phyloP scores from a whole-genome alignment of 2,329 filamentous ascomycete species.

The Xylogone sp. region DNA sequence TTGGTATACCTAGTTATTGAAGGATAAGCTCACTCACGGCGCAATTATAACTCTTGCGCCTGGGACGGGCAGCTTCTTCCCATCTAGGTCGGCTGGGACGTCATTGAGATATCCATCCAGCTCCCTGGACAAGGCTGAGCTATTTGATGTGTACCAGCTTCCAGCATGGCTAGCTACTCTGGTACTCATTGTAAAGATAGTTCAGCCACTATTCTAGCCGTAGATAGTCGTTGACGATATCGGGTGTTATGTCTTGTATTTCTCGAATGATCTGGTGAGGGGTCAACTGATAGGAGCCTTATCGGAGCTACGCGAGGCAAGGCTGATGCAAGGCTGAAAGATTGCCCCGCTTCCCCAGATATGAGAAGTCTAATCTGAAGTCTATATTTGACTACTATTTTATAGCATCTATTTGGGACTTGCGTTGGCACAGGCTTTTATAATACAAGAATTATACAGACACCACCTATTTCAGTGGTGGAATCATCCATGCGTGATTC shows the following conservation, averaged over 20 bases:
- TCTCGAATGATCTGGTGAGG: background rate
- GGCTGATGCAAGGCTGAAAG: background rate
- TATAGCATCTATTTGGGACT: no score
- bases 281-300: background rate
- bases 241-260: background rate
- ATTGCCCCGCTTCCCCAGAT: background rate
- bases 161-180: slow-evolving; percentile 73
- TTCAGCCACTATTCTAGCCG: background rate
- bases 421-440: no score
- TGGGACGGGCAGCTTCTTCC: slow-evolving; percentile 58
- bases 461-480: background rate
- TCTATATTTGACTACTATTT: background rate
- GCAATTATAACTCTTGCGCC: slow-evolving; percentile 85
- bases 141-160: slow-evolving; percentile 75
- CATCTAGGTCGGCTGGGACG: slow-evolving; percentile 65
- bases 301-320: background rate
- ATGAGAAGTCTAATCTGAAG: background rate
- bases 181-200: slow-evolving; percentile 25
- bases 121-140: slow-evolving; percentile 56
- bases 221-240: background rate
- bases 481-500: background rate
- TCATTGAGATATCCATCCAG: slow-evolving; percentile 71
- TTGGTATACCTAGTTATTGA: background rate
- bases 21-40: slow-evolving; percentile 60
- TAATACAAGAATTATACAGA: background rate